These are phyloP conservation scores for Leersia perrieri DNA, from an alignment of 176 grass and related monocot species.

Conservation along the genomic window DNA sequence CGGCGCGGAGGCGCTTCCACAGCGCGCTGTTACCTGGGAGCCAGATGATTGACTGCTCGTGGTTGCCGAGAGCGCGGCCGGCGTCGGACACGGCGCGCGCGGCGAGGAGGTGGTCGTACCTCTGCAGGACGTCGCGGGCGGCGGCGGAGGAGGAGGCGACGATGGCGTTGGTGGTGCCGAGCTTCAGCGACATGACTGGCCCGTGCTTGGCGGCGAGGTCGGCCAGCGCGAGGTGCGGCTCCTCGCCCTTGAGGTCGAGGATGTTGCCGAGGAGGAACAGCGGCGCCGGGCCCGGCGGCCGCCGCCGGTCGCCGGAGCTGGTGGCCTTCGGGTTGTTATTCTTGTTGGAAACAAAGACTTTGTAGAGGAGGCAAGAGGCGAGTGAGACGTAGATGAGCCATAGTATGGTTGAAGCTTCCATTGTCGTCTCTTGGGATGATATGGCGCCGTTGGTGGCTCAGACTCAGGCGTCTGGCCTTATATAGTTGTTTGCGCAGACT, in stretches of 20 bases:
- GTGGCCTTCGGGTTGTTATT: background rate
- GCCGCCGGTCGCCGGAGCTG: background rate
- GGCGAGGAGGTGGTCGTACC: constrained; percentile 45
- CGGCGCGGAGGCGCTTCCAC: constrained; percentile 53
- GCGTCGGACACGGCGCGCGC: constrained; percentile 43
- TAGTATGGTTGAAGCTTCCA: constrained; percentile 32
- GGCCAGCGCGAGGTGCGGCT: constrained; percentile 52
- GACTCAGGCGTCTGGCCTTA: too few relatives aligned
- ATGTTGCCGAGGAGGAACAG: constrained; percentile 55
- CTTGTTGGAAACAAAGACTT: background rate
- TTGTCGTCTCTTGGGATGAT: background rate
- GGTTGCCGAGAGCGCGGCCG: constrained; percentile 36
- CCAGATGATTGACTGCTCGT: constrained; percentile 45
- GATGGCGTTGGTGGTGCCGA: constrained; percentile 40
- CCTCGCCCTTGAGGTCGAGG: constrained; percentile 31
- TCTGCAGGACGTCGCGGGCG: constrained; percentile 49
- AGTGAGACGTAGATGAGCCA: constrained; percentile 34
- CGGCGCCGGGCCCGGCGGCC: constrained; percentile 38
- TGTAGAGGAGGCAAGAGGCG: constrained; percentile 40
- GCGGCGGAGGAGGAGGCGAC: constrained; percentile 46
- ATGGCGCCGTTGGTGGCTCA: background rate
- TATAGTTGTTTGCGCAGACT: background rate
- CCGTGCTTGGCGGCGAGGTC: constrained; percentile 42
- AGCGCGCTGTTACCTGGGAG: constrained; percentile 41
- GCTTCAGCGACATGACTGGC: constrained; percentile 53